These are phyloP conservation scores for Thielaviopsis punctulata DNA, from an alignment of 2,329 filamentous ascomycete genomes.

Conservation along the genomic window DNA sequence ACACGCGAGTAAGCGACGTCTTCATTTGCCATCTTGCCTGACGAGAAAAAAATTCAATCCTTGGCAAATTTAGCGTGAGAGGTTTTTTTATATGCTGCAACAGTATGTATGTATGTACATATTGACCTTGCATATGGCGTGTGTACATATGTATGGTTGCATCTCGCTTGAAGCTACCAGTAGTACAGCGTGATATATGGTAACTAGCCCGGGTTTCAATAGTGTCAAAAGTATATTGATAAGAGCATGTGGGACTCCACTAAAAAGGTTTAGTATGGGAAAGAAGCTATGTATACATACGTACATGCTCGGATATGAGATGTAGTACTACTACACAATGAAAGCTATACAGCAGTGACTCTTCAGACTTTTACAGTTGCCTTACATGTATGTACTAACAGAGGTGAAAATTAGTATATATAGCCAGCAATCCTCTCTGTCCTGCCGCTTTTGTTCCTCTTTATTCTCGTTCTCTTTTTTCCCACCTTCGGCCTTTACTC, in stretches of 20 bases:
- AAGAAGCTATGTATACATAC: not conserved
- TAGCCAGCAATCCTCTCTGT: not conserved
- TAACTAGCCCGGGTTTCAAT: not conserved
- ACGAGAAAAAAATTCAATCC: not conserved
- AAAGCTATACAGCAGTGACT: no score
- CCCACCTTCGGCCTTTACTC: not conserved
- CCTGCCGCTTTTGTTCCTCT: slow-evolving; percentile 9
- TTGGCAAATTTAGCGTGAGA: no score
- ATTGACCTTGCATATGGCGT: no score
- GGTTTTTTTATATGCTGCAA: no score
- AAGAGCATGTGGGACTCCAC: not conserved
- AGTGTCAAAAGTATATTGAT: not conserved
- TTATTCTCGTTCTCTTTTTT: not conserved
- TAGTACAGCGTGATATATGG: not conserved
- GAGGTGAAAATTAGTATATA: no score
- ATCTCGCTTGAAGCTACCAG: no score
- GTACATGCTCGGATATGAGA: no score
- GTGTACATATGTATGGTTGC: no score
- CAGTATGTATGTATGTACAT: no score
- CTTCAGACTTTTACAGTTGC: no score
- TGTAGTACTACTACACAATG: not conserved
- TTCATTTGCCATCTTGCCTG: not conserved
- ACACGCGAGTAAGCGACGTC: not conserved
- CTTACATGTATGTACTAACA: no score
- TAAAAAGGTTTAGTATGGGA: not conserved